Evolutionary conservation across 2,329 filamentous ascomycete species (phyloP), one percentile per base, ranked within the genome.

Genomic region (Trichoderma simmonsii): DNA sequence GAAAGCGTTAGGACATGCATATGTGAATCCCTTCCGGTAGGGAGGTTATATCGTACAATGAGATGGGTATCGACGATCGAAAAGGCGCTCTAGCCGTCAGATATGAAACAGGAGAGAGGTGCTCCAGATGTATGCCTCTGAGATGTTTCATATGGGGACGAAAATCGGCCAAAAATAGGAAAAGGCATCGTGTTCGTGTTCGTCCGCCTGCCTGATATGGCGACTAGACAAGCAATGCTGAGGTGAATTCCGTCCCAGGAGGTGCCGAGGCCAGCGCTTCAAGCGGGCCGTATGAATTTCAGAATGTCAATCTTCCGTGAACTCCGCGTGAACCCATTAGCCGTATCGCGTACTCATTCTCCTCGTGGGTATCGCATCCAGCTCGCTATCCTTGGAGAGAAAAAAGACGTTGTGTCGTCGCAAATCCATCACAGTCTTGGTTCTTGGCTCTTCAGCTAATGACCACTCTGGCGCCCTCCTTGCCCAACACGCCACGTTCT

Each of bases 401-500:
- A 24, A n/a, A 24, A 70, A 54, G 56, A 26, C 43, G 28, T 48
- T 18, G 48, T 32, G 59, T 57, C 61, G 36, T 54, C 34, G 30
- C 32, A 36, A 36, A 54, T 48, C 21, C 64, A 32, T 32, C 54
- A n/a, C 51, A 24, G 9, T 70, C 8, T 70, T 57, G 66, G 32
- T 62, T 62, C 8, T 70, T 8, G 57, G 32, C 39, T 21, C 30
- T 28, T 74, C 85, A 92, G 77, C 89, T 91, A 78, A 95, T 92
- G 71, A 95, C 88, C 75, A 94, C 91, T 79, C 96, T 88, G 12
- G 96, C 95, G 18, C 96, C 96, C 80, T 98, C 95, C 80, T 98
- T 98, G 71, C 96, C 96, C 72, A 99, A 80, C 8, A 99, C 95
- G 72, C 96, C 96, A 70, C 94, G 89, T 83, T 98, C 95, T 81